Conservation (phyloP, 2,329 filamentous ascomycete genomes). For the Aspergillus ustus region DNA sequence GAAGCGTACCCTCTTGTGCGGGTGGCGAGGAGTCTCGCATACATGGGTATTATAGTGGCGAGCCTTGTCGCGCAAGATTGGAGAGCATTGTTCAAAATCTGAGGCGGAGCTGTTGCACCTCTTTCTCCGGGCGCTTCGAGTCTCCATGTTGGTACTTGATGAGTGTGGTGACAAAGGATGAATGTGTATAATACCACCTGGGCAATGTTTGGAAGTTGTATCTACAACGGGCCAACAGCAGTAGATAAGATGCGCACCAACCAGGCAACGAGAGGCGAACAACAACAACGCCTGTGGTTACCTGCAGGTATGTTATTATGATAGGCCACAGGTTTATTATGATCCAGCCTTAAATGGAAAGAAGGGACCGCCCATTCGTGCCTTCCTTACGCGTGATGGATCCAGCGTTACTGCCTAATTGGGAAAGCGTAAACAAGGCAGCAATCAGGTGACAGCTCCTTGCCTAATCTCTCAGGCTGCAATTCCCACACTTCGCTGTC, state of each 20-base stretch:
- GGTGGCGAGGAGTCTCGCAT: constrained; percentile 36
- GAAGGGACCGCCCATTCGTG: constrained; percentile 7
- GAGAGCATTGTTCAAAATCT: constrained; percentile 7
- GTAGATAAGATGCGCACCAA: constrained; percentile 4
- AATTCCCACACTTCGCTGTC: background rate
- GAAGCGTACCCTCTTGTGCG: constrained; percentile 51
- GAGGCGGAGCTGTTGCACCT: constrained; percentile 30
- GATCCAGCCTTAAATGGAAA: constrained; percentile 14
- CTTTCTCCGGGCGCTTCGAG: constrained; percentile 32
- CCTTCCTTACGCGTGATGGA: constrained; percentile 25
- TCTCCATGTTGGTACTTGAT: constrained; percentile 28
- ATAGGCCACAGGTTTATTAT: constrained; percentile 11
- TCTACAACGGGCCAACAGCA: background rate
- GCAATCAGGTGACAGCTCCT: constrained; percentile 23
- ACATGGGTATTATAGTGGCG: constrained; percentile 1
- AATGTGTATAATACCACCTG: background rate
- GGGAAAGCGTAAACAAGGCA: constrained; percentile 27
- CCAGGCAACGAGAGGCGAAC: constrained; percentile 11
- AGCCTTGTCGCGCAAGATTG: constrained; percentile 10
- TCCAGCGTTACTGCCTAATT: constrained; percentile 20
- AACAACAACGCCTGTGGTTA: constrained; percentile 5
- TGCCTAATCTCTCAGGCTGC: constrained; percentile 15
- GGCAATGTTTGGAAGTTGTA: background rate
- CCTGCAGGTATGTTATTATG: constrained; percentile 4
- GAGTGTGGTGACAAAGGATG: background rate